Percentiles rank a stretch among this genome's conserved stretches.
These are phyloP conservation scores for Metarhizium humberi DNA, from an alignment of 2,329 filamentous ascomycete genomes.

Conservation along the genomic window DNA sequence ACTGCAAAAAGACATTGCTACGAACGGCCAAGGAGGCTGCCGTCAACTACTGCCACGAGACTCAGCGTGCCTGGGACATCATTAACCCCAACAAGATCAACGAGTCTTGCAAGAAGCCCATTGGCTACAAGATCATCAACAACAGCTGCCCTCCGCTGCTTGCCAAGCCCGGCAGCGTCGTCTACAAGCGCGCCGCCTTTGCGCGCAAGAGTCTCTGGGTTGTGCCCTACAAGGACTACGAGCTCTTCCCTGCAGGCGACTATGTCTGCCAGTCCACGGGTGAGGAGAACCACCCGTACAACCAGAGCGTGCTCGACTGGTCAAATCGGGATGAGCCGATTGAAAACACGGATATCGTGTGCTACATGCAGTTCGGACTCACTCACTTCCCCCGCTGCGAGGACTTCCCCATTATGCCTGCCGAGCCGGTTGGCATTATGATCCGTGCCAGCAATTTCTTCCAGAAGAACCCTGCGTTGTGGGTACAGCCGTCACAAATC, in stretches of 20 bases:
- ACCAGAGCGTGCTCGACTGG: slow-evolving; percentile 33
- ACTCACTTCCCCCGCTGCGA: slow-evolving; percentile 54
- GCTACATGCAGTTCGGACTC: slow-evolving; percentile 43
- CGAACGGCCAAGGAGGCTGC: slow-evolving; percentile 13
- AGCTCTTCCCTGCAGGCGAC: slow-evolving; percentile 31
- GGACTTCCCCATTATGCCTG: slow-evolving; percentile 62
- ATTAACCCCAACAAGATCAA: slow-evolving; percentile 33
- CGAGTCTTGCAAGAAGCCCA: slow-evolving; percentile 28
- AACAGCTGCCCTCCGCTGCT: slow-evolving; percentile 37
- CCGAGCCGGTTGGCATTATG: slow-evolving; percentile 41
- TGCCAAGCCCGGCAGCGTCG: slow-evolving; percentile 28
- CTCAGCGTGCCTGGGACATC: slow-evolving; percentile 21
- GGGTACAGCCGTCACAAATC: slow-evolving; percentile 33
- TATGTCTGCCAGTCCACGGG: slow-evolving; percentile 37
- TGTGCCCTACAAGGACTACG: slow-evolving; percentile 30
- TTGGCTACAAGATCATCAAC: slow-evolving; percentile 37
- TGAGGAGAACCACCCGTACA: slow-evolving; percentile 15
- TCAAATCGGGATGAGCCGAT: slow-evolving; percentile 37
- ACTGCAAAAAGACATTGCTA: slow-evolving; percentile 18
- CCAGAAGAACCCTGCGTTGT: slow-evolving; percentile 38
- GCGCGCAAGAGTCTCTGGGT: slow-evolving; percentile 33
- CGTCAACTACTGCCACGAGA: slow-evolving; percentile 18
- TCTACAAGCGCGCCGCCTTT: slow-evolving; percentile 30
- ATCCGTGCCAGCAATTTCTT: slow-evolving; percentile 45
- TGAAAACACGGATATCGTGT: slow-evolving; percentile 40